Evolutionary conservation across 2,329 filamentous ascomycete species (phyloP), one percentile per base, ranked within the genome.

Genomic region (Exophiala aquamarina): DNA sequence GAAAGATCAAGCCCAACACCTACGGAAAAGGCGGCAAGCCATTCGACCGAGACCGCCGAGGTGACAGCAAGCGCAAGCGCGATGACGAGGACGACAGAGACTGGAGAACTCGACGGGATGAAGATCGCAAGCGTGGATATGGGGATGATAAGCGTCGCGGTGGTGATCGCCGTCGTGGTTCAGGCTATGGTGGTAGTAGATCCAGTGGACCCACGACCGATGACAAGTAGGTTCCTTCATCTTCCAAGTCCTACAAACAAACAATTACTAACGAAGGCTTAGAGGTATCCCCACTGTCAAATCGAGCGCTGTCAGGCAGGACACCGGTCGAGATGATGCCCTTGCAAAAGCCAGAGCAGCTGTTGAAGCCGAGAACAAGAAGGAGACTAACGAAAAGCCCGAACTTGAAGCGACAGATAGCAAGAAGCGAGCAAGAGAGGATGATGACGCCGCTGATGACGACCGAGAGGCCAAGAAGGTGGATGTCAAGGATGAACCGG

Each of bases 1-100:
- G 88, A 50, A 82, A 82, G 62, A 73, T 89, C 38, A 73, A 82
- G 64, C 81, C 85, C 52, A 81, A 73, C 60, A 53, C 55, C 68
- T 72, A 73, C 46, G 73, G 70, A 38, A 66, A 71, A 44, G 70
- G 73, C 23, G 72, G 73, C 28, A 69, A 72, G 60, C 52, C 54
- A 40, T 38, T 55, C 63, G n/a, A 43, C 17, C 17, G 21, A 18
- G 32, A 54, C 62, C 70, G 60, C 19, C 59, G 66, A 20, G 64
- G 55, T 14, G 60, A 66, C 52, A 54, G 55, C 49, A 52, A 52
- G 52, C 36, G 60, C 44, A 54, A 62, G 43, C 54, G 60, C 29
- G 59, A 63, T 34, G 53, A 52, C 38, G 58, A 58, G 31, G 56
- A 69, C 36, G 57, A 62, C 32, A 62, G 70, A 41, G 70, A 73